These are phyloP conservation scores for Pharnaceum exiguum DNA, from an alignment of 148 eudicot species.

Conservation along the genomic window DNA sequence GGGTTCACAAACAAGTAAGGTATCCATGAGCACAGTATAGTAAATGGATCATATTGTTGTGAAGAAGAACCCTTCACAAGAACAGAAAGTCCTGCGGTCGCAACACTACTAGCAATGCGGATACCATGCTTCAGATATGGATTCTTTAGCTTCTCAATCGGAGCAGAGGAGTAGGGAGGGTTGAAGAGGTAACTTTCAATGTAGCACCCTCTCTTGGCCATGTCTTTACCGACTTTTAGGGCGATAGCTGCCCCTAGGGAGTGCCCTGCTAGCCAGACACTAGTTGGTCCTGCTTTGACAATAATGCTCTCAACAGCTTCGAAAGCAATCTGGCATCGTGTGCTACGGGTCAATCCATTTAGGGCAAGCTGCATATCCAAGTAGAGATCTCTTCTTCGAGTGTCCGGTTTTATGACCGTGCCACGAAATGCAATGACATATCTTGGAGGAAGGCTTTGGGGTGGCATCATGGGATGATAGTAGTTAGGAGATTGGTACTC, in stretches of 20 bases:
- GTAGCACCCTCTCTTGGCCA: conserved; percentile 37
- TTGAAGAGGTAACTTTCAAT: conserved; percentile 75
- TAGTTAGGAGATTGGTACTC: conserved; percentile 27
- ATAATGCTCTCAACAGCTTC: conserved; percentile 18
- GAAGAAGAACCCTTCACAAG: conserved; percentile 7
- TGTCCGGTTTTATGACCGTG: conserved; percentile 38
- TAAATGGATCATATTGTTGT: conserved; percentile 23
- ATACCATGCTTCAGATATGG: conserved; percentile 32
- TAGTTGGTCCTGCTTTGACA: conserved; percentile 15
- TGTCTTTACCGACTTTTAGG: conserved; percentile 48
- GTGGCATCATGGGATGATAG: background rate
- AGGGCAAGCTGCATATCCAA: conserved; percentile 34
- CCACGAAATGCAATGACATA: conserved; percentile 78
- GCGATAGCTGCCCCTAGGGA: conserved; percentile 78
- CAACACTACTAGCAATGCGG: conserved; percentile 34
- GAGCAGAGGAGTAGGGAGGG: conserved; percentile 60
- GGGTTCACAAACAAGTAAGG: conserved; percentile 37
- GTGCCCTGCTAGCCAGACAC: conserved; percentile 71
- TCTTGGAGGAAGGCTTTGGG: conserved; percentile 40
- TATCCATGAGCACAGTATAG: conserved; percentile 19
- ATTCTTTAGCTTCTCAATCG: conserved; percentile 40
- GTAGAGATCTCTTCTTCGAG: conserved; percentile 43
- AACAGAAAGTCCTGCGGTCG: conserved; percentile 50
- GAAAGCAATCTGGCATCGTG: conserved; percentile 36
- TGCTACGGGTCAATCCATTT: conserved; percentile 36